Evolutionary conservation across 106 monocot species (phyloP).

Genomic region (Acorus calamus): DNA sequence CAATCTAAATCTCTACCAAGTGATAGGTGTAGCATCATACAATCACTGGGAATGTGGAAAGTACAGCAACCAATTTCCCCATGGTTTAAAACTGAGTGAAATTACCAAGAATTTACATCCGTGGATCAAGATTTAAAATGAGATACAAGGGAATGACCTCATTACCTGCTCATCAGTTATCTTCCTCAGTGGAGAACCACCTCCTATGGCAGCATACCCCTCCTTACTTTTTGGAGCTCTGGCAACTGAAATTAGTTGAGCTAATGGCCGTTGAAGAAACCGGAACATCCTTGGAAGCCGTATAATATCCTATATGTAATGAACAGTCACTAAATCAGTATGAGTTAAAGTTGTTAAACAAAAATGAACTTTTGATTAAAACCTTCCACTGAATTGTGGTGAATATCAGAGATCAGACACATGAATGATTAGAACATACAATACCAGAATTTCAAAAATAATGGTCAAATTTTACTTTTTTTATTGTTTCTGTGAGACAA

Average conservation of each 20-base stretch:
- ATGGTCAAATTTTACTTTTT: too few relatives aligned
- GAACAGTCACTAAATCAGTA: neutral
- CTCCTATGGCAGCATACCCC: conserved; percentile 89
- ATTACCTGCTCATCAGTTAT: conserved; percentile 79
- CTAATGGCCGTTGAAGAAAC: conserved; percentile 80
- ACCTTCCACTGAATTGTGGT: neutral
- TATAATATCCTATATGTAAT: conserved; percentile 54
- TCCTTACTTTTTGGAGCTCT: conserved; percentile 93
- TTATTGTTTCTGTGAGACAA: too few relatives aligned
- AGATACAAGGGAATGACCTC: neutral
- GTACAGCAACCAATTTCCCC: too few relatives aligned
- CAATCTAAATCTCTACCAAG: too few relatives aligned
- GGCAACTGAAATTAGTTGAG: conserved; percentile 58
- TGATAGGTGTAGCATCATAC: too few relatives aligned
- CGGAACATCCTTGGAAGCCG: conserved; percentile 68
- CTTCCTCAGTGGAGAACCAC: conserved; percentile 70
- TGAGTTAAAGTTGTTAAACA: neutral
- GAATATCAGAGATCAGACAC: neutral
- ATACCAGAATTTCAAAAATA: neutral
- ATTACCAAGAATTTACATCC: neutral
- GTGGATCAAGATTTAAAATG: too few relatives aligned
- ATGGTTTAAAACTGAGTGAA: neutral
- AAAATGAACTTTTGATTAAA: neutral
- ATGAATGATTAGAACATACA: neutral
- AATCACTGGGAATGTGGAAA: too few relatives aligned